Percentiles rank a stretch among this genome's conserved stretches.
Conservation (phyloP, 2,329 filamentous ascomycete genomes). For the Aureobasidium pullulans region DNA sequence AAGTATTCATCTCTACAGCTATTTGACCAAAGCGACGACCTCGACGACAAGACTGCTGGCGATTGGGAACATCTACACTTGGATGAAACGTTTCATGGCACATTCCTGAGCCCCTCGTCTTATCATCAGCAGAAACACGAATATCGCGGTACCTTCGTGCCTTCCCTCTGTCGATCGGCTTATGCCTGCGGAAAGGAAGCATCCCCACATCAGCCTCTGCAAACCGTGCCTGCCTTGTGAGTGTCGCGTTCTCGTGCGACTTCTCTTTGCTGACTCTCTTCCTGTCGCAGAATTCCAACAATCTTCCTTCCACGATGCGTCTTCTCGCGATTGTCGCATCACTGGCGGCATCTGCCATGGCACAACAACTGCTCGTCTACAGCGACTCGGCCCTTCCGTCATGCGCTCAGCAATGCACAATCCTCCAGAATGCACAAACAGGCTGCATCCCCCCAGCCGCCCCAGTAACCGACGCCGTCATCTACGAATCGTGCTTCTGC, state of each 20-base stretch:
- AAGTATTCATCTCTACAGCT: not conserved
- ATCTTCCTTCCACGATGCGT: not conserved
- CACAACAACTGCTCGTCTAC: conserved; percentile 24
- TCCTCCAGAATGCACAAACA: conserved; percentile 55
- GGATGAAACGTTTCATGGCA: not conserved
- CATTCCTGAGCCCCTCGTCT: conserved; percentile 7
- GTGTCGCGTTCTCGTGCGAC: not conserved
- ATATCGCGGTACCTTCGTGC: not conserved
- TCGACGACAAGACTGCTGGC: not conserved
- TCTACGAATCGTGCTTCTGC: conserved; percentile 69
- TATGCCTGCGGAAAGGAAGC: not conserved
- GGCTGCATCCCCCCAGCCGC: conserved; percentile 58
- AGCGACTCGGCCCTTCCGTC: conserved; percentile 28
- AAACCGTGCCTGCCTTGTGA: not conserved
- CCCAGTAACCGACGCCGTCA: conserved; percentile 40
- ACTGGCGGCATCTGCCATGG: not conserved
- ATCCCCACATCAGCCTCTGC: not conserved
- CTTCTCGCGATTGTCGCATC: not conserved
- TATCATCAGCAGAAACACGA: not conserved
- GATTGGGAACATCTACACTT: not conserved
- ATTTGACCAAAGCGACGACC: not conserved
- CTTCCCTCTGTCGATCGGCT: not conserved
- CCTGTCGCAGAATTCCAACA: not conserved
- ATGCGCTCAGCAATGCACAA: conserved; percentile 29
- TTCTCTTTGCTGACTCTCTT: not conserved